Conservation (phyloP, 345 rosid species). For the Brassica carinata region DNA sequence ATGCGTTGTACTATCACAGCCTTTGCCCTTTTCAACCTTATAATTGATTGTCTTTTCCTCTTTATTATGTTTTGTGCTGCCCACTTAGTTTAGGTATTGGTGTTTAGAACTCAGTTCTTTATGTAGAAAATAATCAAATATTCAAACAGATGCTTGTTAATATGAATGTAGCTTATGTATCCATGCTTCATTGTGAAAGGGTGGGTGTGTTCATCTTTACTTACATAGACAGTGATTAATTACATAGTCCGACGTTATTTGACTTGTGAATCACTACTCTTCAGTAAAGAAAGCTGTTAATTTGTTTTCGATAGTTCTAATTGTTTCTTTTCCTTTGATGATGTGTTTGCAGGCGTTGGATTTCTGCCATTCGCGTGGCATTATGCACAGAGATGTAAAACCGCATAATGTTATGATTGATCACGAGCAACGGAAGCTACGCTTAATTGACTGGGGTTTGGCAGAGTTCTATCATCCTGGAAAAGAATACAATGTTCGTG, state of each 20-base stretch:
- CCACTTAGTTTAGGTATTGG: neutral
- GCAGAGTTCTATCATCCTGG: constrained; percentile 99
- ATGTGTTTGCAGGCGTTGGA: constrained; percentile 77
- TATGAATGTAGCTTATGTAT: neutral
- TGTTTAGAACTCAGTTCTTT: neutral
- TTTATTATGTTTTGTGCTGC: neutral
- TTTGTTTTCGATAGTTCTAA: no score
- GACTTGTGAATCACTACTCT: neutral
- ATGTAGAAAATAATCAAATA: neutral
- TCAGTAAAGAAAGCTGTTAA: neutral
- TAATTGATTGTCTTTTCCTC: neutral
- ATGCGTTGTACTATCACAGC: neutral
- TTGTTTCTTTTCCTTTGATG: neutral
- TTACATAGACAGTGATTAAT: no score
- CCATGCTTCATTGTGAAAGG: neutral
- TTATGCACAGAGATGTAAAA: constrained; percentile 99
- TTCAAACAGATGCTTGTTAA: neutral
- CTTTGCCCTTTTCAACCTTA: neutral
- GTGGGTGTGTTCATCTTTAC: no score
- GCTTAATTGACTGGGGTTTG: constrained; percentile 97
- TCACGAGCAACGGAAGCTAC: constrained; percentile 93
- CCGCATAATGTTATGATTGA: constrained; percentile 99
- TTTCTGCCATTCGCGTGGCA: constrained; percentile 96
- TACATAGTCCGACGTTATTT: neutral
- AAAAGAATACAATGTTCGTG: constrained; percentile 95